phyloP scores from a whole-genome alignment of 305 asterid genomes.

The Caryopteris hybrid region DNA sequence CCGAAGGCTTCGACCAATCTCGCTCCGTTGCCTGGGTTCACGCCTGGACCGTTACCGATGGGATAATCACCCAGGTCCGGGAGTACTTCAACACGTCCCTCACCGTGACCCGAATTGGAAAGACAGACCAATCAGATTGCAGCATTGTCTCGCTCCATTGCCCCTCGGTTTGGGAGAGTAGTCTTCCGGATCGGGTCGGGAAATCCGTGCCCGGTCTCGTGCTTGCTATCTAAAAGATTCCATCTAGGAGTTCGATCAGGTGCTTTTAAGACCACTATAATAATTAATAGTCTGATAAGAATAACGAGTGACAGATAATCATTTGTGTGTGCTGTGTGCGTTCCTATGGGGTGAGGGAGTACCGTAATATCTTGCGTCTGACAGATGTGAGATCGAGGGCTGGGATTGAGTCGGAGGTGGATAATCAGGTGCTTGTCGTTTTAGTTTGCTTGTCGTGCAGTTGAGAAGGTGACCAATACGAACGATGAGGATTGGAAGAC shows the following conservation, averaged over 20 bases:
- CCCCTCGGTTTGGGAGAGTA: constrained; percentile 88
- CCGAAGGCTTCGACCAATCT: constrained; percentile 60
- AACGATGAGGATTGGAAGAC: constrained; percentile 24
- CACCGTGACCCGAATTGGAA: constrained; percentile 67
- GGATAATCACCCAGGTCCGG: constrained; percentile 85
- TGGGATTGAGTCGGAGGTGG: constrained; percentile 20
- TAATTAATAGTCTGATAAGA: background rate
- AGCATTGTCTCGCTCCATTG: constrained; percentile 39
- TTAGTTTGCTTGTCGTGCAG: constrained; percentile 2
- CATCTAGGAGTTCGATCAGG: background rate
- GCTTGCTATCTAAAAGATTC: constrained; percentile 54
- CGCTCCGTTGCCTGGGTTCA: constrained; percentile 81
- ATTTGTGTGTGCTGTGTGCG: background rate
- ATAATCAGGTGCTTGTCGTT: constrained; percentile 17
- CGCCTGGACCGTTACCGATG: constrained; percentile 95
- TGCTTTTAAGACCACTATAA: background rate
- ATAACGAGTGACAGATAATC: background rate
- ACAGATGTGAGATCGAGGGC: constrained; percentile 33
- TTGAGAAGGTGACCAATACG: constrained; percentile 23
- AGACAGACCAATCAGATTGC: constrained; percentile 26
- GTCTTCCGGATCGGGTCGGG: constrained; percentile 77
- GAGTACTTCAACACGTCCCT: constrained; percentile 94
- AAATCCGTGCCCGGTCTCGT: constrained; percentile 94
- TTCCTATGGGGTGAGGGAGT: constrained; percentile 31
- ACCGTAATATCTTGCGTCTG: constrained; percentile 31